These are phyloP conservation scores for Pseudogymnoascus sp. DNA, from an alignment of 2,329 filamentous ascomycete genomes.

Conservation along the genomic window DNA sequence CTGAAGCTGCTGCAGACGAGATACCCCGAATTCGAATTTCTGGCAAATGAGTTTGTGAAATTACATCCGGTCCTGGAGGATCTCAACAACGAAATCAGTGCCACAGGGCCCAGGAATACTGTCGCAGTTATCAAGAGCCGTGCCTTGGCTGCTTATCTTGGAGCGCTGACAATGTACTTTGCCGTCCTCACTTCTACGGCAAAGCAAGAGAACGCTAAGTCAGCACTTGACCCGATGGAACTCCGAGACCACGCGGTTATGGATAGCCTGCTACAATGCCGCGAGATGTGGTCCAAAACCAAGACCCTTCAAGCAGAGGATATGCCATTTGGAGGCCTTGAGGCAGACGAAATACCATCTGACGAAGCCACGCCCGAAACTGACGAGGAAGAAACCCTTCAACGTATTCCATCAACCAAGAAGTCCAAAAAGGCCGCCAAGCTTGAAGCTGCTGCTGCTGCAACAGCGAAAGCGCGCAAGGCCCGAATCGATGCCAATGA, in stretches of 20 bases:
- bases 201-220: constrained; percentile 44
- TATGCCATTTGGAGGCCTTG: constrained; percentile 29
- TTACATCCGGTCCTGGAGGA: constrained; percentile 49
- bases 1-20: constrained; percentile 65
- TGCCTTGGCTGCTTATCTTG: constrained; percentile 77
- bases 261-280: constrained; percentile 70
- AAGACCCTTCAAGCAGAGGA: constrained; percentile 47
- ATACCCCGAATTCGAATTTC: constrained; percentile 86
- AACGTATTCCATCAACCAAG: constrained; percentile 17
- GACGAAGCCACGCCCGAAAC: constrained; percentile 16
- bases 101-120: not conserved
- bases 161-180: constrained; percentile 86
- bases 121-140: constrained; percentile 65
- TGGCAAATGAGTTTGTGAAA: constrained; percentile 57
- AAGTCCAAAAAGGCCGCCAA: constrained; percentile 34
- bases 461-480: constrained; percentile 28
- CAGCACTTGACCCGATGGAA: constrained; percentile 63
- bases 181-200: constrained; percentile 78
- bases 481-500: constrained; percentile 31
- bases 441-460: constrained; percentile 33
- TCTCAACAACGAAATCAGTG: constrained; percentile 41
- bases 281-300: constrained; percentile 69
- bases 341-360: constrained; percentile 26
- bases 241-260: constrained; percentile 87
- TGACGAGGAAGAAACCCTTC: constrained; percentile 12